Base-by-base conservation (phyloP, 208 protist species). In the Trypanosoma boissoni region DNA sequence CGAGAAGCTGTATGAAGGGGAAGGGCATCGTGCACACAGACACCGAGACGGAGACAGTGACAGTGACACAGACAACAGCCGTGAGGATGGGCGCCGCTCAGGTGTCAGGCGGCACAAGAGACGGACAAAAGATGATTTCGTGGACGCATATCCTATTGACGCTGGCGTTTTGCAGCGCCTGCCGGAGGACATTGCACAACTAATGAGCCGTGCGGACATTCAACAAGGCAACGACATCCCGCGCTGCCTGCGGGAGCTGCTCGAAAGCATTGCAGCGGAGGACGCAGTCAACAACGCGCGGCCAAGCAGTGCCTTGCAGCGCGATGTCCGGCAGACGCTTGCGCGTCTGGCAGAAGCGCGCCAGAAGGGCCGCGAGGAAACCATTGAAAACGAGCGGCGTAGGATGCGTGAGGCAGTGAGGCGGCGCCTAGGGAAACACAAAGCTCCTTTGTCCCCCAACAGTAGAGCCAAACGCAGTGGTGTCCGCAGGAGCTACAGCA, bases 131-230 rank as follows among this genome's bases (percentile, higher is more conserved):
- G n/a, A n/a, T n/a, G n/a, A n/a, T n/a, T n/a, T n/a, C n/a, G n/a
- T n/a, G n/a, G n/a, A n/a, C n/a, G n/a, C n/a, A n/a, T n/a, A n/a
- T n/a, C n/a, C n/a, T n/a, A n/a, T n/a, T n/a, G n/a, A n/a, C n/a
- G n/a, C n/a, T n/a, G n/a, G n/a, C n/a, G n/a, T n/a, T n/a, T n/a
- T n/a, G n/a, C n/a, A n/a, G n/a, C n/a, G n/a, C n/a, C n/a, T n/a
- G n/a, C n/a, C 34, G n/a, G 50, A 57, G 59, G 49, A 65, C 12
- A 20, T 57, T 48, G 50, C 48, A 18, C 31, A 27, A 20, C 24
- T 56, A 18, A n/a, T 65, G 24, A 41, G 26, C 18, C 10, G 31
- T 10, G 14, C 34, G 21, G 45, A 39, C 29, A 18, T 57, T 2
- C 20, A 21, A 10, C 37, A 43, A 16, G 49, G 36, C 21, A 49